A percentile compares a stretch with the other conserved stretches of the same genome.
Evolutionary conservation across 2,329 filamentous ascomycete species (phyloP).

Genomic region (Helotiales sp.): DNA sequence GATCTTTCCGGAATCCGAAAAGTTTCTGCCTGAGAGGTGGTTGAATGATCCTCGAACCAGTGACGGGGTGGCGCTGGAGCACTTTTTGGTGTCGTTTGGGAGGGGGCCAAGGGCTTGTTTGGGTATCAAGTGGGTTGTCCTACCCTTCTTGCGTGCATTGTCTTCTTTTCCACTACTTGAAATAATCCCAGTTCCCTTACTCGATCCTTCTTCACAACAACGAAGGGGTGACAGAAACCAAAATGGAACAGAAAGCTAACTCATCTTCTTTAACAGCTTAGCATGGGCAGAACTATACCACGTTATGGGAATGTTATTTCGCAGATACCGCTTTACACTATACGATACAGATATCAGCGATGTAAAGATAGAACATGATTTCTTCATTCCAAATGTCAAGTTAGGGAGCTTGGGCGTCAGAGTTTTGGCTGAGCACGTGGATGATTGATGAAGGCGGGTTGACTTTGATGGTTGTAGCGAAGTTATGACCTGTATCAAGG

Average conservation of each 20-base stretch:
- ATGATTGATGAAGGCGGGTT: no score
- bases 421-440: no score
- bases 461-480: no score
- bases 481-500: no score
- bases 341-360: conserved; percentile 31
- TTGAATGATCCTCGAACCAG: background rate
- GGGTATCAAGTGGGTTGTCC: background rate
- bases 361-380: conserved; percentile 22
- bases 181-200: no score
- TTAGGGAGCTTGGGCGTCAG: conserved; percentile 17
- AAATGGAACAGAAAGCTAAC: background rate
- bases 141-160: background rate
- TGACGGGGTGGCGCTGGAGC: background rate
- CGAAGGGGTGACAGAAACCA: no score
- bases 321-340: conserved; percentile 20
- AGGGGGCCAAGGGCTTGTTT: background rate
- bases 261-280: background rate
- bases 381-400: conserved; percentile 14
- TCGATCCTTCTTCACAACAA: no score
- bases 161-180: background rate
- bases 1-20: background rate
- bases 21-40: background rate
- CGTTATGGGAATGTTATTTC: background rate
- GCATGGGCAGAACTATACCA: background rate
- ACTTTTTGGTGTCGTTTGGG: background rate